Evolutionary conservation across 1,284 basidiomycete species (phyloP).

Genomic region (Omphalotus olearius): DNA sequence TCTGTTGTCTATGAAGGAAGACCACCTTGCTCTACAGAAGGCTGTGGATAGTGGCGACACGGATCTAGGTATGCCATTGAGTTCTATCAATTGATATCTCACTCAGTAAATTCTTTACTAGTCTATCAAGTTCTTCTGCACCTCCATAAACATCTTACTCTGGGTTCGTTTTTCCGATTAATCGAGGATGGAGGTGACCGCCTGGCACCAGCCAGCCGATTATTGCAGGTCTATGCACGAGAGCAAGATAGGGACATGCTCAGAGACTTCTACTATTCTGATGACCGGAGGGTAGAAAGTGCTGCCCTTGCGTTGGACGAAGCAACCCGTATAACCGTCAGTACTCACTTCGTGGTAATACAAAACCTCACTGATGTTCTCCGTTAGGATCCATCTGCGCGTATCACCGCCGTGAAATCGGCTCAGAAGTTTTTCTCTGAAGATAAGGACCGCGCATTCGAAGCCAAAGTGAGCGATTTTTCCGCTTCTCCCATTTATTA

Average conservation of each 20-base stretch:
- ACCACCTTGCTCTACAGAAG: conserved; percentile 83
- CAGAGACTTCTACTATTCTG: conserved; percentile 96
- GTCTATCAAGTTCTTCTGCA: conserved; percentile 90
- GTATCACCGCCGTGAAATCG: conserved; percentile 69
- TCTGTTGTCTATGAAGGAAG: conserved; percentile 91
- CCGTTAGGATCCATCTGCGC: conserved; percentile 64
- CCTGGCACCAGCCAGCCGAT: conserved; percentile 67
- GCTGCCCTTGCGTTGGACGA: conserved; percentile 85
- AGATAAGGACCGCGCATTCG: conserved; percentile 87
- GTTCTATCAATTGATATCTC: background rate
- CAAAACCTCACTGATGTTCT: background rate
- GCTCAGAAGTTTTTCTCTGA: conserved; percentile 93
- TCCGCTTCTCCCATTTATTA: conserved; percentile 2
- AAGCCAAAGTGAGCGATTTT: conserved; percentile 68
- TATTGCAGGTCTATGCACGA: conserved; percentile 85
- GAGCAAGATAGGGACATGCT: conserved; percentile 91
- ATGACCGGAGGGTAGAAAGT: conserved; percentile 91
- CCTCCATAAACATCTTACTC: conserved; percentile 75
- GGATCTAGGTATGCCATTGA: conserved; percentile 69
- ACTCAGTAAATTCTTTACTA: conserved; percentile 28
- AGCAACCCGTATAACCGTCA: conserved; percentile 58
- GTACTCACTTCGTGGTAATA: conserved; percentile 18
- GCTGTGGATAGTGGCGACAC: conserved; percentile 95
- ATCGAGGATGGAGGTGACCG: conserved; percentile 84
- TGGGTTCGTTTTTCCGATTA: conserved; percentile 93